Conservation (phyloP, 2,329 filamentous ascomycete genomes). For the Pyrenochaeta sp. region DNA sequence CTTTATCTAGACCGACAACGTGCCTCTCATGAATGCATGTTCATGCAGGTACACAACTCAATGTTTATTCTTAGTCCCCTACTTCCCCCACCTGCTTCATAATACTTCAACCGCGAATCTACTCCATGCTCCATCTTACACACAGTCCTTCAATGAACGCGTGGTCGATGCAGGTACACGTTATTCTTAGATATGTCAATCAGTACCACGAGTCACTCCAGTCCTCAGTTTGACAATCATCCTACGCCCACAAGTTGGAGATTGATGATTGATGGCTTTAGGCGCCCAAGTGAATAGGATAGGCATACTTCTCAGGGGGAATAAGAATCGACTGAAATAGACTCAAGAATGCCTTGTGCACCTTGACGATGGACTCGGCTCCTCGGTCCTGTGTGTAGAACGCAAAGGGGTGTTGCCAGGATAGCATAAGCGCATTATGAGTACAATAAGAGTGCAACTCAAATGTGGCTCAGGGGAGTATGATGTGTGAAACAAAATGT, state of each 20-base stretch:
- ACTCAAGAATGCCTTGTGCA: not conserved
- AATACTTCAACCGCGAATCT: not conserved
- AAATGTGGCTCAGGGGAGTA: no score
- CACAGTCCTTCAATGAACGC: slow-evolving; percentile 5
- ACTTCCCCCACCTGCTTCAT: not conserved
- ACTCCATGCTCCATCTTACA: slow-evolving; percentile 4
- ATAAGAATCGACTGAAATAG: not conserved
- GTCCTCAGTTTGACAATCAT: not conserved
- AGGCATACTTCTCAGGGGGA: not conserved
- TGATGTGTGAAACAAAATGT: not conserved
- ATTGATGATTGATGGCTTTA: not conserved
- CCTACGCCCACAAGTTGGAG: not conserved
- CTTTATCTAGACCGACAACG: not conserved
- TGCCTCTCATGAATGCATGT: not conserved
- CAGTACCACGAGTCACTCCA: not conserved
- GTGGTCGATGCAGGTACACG: slow-evolving; percentile 5
- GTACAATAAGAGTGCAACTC: not conserved
- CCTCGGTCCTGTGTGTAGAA: not conserved
- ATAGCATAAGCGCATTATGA: not conserved
- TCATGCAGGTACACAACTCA: slow-evolving; percentile 19
- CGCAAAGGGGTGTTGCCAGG: not conserved
- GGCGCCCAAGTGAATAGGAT: not conserved
- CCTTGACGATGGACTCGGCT: not conserved
- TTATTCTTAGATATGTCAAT: not conserved
- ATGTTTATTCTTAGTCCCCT: slow-evolving; percentile 23